Evolutionary conservation across 305 asterid genomes (phyloP).

Genomic region (Galium porrigens): DNA sequence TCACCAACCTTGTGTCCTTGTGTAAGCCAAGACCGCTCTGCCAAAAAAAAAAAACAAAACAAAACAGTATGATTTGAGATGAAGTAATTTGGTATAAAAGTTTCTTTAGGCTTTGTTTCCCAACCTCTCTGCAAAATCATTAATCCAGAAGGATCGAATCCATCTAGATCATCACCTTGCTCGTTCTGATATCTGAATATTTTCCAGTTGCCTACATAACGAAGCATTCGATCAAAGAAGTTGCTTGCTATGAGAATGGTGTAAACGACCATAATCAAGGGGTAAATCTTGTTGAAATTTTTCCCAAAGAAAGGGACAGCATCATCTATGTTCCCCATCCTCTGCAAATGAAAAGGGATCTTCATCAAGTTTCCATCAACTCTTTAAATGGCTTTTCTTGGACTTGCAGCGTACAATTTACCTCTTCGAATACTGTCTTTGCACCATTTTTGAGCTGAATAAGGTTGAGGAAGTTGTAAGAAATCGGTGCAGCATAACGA

Average conservation of each 20-base stretch:
- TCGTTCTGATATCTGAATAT: conserved; percentile 42
- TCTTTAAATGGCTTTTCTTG: background rate
- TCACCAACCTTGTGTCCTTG: conserved; percentile 70
- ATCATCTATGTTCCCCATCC: conserved; percentile 76
- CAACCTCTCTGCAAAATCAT: conserved; percentile 54
- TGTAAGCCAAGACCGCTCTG: conserved; percentile 56
- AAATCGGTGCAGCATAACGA: conserved; percentile 66
- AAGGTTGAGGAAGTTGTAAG: conserved; percentile 75
- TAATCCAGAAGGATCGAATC: conserved; percentile 54
- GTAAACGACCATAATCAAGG: conserved; percentile 63
- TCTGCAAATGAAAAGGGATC: conserved; percentile 28
- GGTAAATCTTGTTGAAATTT: conserved; percentile 60
- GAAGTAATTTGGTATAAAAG: background rate
- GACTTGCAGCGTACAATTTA: background rate
- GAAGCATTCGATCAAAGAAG: conserved; percentile 43
- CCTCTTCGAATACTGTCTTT: conserved; percentile 60
- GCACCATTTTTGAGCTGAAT: conserved; percentile 34
- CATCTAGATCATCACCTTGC: conserved; percentile 51
- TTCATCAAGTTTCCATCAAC: conserved; percentile 12
- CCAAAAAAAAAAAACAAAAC: conserved; percentile 6
- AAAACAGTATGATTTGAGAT: background rate
- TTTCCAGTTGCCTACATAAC: conserved; percentile 59
- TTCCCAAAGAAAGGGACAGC: conserved; percentile 78
- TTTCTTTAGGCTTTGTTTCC: background rate
- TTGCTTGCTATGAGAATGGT: conserved; percentile 54